Percentiles rank a stretch among this genome's conserved stretches.
phyloP scores from a whole-genome alignment of 371 early-diverging fungal species.

The Rhizopus delemar region DNA sequence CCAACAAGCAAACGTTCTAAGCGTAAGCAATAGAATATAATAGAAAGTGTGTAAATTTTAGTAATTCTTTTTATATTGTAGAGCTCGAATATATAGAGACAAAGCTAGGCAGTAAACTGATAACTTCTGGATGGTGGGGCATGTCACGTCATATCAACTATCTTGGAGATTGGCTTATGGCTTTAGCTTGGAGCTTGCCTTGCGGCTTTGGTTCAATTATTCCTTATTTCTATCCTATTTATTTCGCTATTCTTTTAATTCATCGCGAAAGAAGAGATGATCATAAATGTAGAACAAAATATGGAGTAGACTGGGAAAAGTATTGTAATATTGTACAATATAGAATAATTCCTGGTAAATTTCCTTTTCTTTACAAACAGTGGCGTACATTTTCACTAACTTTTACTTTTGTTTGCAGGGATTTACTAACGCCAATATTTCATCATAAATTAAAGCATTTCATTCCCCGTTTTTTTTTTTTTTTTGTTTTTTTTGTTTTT shows the following conservation, averaged over 20 bases:
- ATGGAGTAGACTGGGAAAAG: slow-evolving; percentile 90
- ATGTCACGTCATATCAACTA: slow-evolving; percentile 91
- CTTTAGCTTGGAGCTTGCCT: slow-evolving; percentile 81
- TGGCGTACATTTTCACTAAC: too few species aligned
- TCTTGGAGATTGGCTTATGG: slow-evolving; percentile 87
- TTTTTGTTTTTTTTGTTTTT: background rate
- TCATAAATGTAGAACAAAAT: slow-evolving; percentile 84
- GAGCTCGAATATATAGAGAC: slow-evolving; percentile 85
- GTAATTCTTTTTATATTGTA: slow-evolving; percentile 9
- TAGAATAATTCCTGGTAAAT: slow-evolving; percentile 77
- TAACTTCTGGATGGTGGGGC: slow-evolving; percentile 94
- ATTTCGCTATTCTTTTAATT: slow-evolving; percentile 84
- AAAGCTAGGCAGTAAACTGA: slow-evolving; percentile 73
- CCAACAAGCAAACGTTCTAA: slow-evolving; percentile 67
- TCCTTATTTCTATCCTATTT: slow-evolving; percentile 91
- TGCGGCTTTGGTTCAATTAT: slow-evolving; percentile 66
- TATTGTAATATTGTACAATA: slow-evolving; percentile 84
- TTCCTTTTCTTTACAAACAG: slow-evolving; percentile 3
- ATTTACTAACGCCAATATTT: too few species aligned
- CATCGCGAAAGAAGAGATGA: slow-evolving; percentile 92
- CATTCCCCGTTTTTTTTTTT: too few species aligned
- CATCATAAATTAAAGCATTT: too few species aligned
- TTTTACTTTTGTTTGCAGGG: too few species aligned
- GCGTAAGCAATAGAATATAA: slow-evolving; percentile 39
- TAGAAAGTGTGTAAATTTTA: background rate